phyloP scores from a whole-genome alignment of 768 basidiomycete genomes.

The Amanita pseudoporphyria region DNA sequence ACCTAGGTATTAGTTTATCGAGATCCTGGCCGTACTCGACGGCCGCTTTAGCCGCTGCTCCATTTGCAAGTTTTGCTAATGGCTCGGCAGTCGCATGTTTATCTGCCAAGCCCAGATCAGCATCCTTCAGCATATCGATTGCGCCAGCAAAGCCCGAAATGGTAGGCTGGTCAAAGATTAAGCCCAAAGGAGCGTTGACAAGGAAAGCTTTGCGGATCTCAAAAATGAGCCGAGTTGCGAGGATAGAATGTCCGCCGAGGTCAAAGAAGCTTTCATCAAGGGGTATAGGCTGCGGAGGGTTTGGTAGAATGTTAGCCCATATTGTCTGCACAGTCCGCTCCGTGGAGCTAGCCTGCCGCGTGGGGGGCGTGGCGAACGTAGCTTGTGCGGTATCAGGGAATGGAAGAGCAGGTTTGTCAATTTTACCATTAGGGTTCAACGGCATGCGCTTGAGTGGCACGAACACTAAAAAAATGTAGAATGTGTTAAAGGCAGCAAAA shows the following conservation, averaged over 20 bases:
- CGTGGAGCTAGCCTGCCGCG: constrained; percentile 47
- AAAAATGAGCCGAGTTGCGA: constrained; percentile 95
- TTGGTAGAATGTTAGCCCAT: constrained; percentile 77
- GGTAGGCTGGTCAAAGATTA: constrained; percentile 89
- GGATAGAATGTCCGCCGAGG: constrained; percentile 95
- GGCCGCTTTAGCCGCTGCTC: constrained; percentile 15
- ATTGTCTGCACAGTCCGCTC: constrained; percentile 77
- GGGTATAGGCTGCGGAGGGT: constrained; percentile 67
- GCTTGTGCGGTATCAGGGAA: constrained; percentile 93
- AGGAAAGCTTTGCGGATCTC: constrained; percentile 91
- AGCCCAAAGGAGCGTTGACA: constrained; percentile 80
- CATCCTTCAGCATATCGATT: constrained; percentile 65
- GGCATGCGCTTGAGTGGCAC: constrained; percentile 95
- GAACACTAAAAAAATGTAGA: constrained; percentile 48
- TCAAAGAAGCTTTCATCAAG: constrained; percentile 96
- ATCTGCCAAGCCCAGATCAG: constrained; percentile 67
- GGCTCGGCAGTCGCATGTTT: constrained; percentile 16
- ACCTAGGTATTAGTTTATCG: constrained; percentile 43
- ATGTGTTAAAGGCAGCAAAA: neutral
- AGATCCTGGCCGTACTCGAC: constrained; percentile 72
- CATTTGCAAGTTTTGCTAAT: constrained; percentile 1
- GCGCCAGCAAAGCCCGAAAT: constrained; percentile 67
- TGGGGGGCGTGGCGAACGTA: constrained; percentile 27
- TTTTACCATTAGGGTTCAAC: constrained; percentile 97
- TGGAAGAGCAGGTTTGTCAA: constrained; percentile 96